Percentiles rank a stretch among this genome's conserved stretches.
Evolutionary conservation across 148 eudicot genomes (phyloP).

Genomic region (Hydrangea macrophylla): DNA sequence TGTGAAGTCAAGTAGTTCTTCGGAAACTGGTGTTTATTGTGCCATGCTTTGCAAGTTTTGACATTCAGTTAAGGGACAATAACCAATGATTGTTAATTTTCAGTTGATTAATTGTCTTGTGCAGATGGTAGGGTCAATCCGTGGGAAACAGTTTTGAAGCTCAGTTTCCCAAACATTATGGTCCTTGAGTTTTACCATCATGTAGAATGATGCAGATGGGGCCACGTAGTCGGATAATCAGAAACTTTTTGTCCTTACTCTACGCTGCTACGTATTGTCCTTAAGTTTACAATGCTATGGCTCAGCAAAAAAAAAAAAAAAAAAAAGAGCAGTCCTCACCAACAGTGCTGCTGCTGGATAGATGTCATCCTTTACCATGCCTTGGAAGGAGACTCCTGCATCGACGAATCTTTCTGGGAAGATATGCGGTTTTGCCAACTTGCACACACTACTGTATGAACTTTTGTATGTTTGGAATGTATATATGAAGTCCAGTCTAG

Average conservation of each 20-base stretch:
- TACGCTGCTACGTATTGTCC: not conserved
- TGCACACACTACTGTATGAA: not conserved
- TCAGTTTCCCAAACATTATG: not conserved
- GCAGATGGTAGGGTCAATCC: conserved; percentile 15
- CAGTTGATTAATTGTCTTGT: conserved; percentile 4
- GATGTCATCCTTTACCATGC: not conserved
- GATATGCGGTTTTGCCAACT: not conserved
- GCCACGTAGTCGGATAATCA: not conserved
- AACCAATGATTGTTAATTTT: not conserved
- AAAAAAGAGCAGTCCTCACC: not conserved
- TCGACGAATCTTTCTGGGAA: not conserved
- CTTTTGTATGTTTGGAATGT: not conserved
- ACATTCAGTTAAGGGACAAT: not conserved
- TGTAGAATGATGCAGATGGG: not conserved
- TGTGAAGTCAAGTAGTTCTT: not conserved
- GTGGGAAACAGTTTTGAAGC: not conserved
- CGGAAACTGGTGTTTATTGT: not conserved
- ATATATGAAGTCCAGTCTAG: conserved; percentile 17
- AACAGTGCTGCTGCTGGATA: not conserved
- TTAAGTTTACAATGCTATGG: not conserved
- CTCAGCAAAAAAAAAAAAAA: not conserved
- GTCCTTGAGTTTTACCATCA: not conserved
- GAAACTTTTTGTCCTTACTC: conserved; percentile 1
- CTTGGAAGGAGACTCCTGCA: not conserved
- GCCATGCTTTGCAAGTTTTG: conserved; percentile 3